Evolutionary conservation across 371 early-diverging fungal species (phyloP).

Genomic region (Actinomucor elegans): DNA sequence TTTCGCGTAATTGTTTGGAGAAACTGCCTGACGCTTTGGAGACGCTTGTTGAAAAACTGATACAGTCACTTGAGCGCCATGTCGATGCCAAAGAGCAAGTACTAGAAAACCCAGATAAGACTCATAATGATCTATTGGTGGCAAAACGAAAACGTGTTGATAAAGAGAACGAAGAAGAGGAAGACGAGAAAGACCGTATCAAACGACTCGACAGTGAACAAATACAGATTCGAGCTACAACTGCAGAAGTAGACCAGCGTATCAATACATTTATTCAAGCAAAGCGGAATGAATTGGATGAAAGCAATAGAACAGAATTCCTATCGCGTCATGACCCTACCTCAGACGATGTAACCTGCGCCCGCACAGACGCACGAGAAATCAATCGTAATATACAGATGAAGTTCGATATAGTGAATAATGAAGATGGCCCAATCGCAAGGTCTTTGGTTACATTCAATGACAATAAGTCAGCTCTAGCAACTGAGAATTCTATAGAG

Average conservation of each 20-base stretch:
- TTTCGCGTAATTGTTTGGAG: slow-evolving; percentile 33
- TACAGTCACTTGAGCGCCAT: slow-evolving; percentile 36
- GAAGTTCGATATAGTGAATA: slow-evolving; percentile 77
- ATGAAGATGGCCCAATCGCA: slow-evolving; percentile 74
- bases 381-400: slow-evolving; percentile 82
- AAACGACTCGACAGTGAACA: slow-evolving; percentile 42
- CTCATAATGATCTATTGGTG: slow-evolving; percentile 13
- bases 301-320: slow-evolving; percentile 73
- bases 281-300: slow-evolving; percentile 66
- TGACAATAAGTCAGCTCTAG: slow-evolving; percentile 1
- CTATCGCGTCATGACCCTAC: slow-evolving; percentile 44
- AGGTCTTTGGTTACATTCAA: slow-evolving; percentile 41
- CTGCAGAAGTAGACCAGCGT: slow-evolving; percentile 42
- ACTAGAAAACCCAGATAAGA: slow-evolving; percentile 8
- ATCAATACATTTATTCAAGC: slow-evolving; percentile 61
- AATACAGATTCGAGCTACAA: slow-evolving; percentile 48
- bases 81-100: slow-evolving; percentile 32
- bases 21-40: slow-evolving; percentile 38
- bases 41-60: slow-evolving; percentile 31
- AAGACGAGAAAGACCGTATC: slow-evolving; percentile 27
- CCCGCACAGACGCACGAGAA: slow-evolving; percentile 72
- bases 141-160: slow-evolving; percentile 22
- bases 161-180: slow-evolving; percentile 18
- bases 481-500: not conserved
- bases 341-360: slow-evolving; percentile 51